Evolutionary conservation across 192 early-diverging fungal genomes (phyloP).

Genomic region (Rhizoclosmatium globosum): DNA sequence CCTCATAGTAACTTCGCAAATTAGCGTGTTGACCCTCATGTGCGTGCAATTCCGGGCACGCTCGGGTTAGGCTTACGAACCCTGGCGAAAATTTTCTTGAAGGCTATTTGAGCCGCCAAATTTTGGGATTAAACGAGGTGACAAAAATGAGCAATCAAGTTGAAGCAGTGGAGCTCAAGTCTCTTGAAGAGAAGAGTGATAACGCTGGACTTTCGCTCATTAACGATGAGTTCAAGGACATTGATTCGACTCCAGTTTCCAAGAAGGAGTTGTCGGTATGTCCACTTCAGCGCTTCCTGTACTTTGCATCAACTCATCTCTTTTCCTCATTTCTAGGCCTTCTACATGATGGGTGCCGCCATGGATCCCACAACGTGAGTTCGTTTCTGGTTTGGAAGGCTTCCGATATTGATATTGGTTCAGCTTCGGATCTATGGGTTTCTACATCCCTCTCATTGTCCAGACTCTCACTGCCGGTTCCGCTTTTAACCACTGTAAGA

Average conservation of each 20-base stretch:
- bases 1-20: too few species aligned
- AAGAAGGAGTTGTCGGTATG: slow-evolving; percentile 1
- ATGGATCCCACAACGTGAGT: slow-evolving; percentile 2
- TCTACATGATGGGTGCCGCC: slow-evolving; percentile 9
- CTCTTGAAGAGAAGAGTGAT: neutral
- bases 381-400: neutral
- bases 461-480: slow-evolving; percentile 29
- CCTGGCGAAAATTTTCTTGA: too few species aligned
- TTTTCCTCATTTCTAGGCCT: neutral
- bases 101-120: too few species aligned
- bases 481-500: slow-evolving; percentile 6
- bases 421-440: slow-evolving; percentile 10
- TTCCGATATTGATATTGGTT: neutral
- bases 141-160: too few species aligned
- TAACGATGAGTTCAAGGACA: slow-evolving; percentile 12
- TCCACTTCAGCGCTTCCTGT: neutral
- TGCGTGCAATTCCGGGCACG: too few species aligned
- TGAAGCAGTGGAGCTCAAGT: neutral
- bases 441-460: slow-evolving; percentile 48
- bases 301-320: too few species aligned
- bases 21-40: too few species aligned
- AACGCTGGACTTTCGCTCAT: neutral
- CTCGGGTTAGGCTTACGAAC: too few species aligned
- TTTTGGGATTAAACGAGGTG: too few species aligned
- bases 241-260: slow-evolving; percentile 9